These are phyloP conservation scores for Sequoia sempervirens DNA, from an alignment of 75 land plant genomes.

Conservation along the genomic window DNA sequence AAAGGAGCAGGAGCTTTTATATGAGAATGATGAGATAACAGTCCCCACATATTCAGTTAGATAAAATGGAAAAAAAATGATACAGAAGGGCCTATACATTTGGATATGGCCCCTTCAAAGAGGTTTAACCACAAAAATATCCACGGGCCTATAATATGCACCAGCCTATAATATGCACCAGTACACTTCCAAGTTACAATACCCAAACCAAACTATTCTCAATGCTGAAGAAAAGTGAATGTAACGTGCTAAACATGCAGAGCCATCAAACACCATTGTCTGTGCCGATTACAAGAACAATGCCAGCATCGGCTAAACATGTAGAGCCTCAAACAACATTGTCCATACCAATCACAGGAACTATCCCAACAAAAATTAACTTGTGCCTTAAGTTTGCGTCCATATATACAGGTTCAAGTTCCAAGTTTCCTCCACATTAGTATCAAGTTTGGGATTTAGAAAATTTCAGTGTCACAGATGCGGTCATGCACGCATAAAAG, in stretches of 20 bases:
- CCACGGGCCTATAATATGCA: neutral
- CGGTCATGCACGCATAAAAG: neutral
- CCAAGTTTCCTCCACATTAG: neutral
- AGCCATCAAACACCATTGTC: neutral
- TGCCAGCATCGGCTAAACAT: neutral
- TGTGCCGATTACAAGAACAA: neutral
- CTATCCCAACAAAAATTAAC: neutral
- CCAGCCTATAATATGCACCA: too few species aligned
- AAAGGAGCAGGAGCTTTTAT: neutral
- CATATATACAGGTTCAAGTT: neutral
- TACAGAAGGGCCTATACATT: neutral
- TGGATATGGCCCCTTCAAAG: neutral
- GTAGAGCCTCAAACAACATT: neutral
- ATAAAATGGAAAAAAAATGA: neutral
- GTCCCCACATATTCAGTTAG: neutral
- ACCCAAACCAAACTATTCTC: neutral
- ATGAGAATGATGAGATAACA: neutral
- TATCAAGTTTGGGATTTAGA: neutral
- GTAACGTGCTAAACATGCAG: neutral
- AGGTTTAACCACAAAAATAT: neutral
- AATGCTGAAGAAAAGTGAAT: neutral
- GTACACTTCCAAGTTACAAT: neutral
- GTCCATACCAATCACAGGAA: neutral
- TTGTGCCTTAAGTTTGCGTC: neutral
- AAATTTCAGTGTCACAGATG: neutral